These are phyloP conservation scores for Begonia masoniana DNA, from an alignment of 306 rosid genomes.

Conservation along the genomic window DNA sequence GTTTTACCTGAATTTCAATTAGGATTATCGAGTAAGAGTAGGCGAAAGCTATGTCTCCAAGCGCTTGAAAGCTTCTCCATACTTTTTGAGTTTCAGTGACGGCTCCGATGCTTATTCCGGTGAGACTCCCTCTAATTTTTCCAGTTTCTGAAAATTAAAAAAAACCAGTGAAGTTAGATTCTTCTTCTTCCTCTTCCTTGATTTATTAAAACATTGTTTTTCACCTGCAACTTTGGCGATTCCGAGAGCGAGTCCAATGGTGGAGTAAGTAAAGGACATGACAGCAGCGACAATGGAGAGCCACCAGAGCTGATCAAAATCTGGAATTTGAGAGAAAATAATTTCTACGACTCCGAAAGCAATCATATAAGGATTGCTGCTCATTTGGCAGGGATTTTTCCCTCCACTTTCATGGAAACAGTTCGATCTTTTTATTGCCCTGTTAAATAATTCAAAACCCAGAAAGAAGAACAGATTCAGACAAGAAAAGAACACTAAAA, in stretches of 20 bases:
- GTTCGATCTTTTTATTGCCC: slow-evolving; percentile 55
- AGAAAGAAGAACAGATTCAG: slow-evolving; percentile 5
- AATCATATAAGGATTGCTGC: slow-evolving; percentile 40
- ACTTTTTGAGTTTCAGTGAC: slow-evolving; percentile 32
- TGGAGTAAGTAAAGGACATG: slow-evolving; percentile 43
- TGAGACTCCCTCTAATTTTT: slow-evolving; percentile 34
- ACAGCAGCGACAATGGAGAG: slow-evolving; percentile 35
- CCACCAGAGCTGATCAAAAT: slow-evolving; percentile 40
- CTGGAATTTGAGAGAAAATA: slow-evolving; percentile 52
- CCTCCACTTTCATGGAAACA: slow-evolving; percentile 46
- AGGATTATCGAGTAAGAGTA: slow-evolving; percentile 52
- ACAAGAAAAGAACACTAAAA: not conserved
- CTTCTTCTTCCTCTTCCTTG: too few species aligned
- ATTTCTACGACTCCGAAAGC: slow-evolving; percentile 34
- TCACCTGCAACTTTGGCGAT: slow-evolving; percentile 28
- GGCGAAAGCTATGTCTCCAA: slow-evolving; percentile 77
- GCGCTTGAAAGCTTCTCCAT: slow-evolving; percentile 27
- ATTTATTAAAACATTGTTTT: too few species aligned
- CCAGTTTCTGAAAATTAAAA: slow-evolving; percentile 18
- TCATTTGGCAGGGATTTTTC: slow-evolving; percentile 31
- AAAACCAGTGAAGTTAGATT: not conserved
- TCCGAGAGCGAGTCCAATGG: slow-evolving; percentile 44
- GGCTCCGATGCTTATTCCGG: slow-evolving; percentile 35
- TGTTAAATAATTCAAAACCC: slow-evolving; percentile 17
- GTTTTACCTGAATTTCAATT: slow-evolving; percentile 53